phyloP scores from a whole-genome alignment of 441 rosid genomes.

The Erysimum cheiri region DNA sequence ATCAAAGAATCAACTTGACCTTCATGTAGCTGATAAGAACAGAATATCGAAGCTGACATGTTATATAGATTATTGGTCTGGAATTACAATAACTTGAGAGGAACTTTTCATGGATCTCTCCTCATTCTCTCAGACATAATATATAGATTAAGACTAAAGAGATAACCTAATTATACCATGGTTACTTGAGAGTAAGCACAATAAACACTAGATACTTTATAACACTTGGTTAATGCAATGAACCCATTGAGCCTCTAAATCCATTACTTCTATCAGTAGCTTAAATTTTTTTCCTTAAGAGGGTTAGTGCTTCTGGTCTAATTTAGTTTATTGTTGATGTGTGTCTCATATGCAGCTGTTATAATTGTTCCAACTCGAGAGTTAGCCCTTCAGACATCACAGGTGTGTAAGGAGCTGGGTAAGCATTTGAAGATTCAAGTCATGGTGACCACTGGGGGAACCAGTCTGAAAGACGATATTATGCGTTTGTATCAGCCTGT shows the following conservation, averaged over 20 bases:
- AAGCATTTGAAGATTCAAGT: slow-evolving; percentile 95
- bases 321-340: slow-evolving; percentile 1
- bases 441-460: slow-evolving; percentile 99
- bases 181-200: neutral
- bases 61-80: neutral
- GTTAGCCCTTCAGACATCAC: slow-evolving; percentile 98
- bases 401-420: slow-evolving; percentile 97
- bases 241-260: neutral
- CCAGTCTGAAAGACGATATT: slow-evolving; percentile 97
- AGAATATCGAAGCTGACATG: neutral
- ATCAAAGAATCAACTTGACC: too few relatives aligned
- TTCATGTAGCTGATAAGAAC: neutral
- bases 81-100: neutral
- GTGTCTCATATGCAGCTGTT: slow-evolving; percentile 62
- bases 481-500: slow-evolving; percentile 99
- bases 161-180: neutral
- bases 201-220: neutral
- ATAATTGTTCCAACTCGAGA: slow-evolving; percentile 97
- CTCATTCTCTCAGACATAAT: neutral
- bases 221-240: neutral
- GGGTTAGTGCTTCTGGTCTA: neutral
- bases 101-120: neutral
- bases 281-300: neutral
- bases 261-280: neutral
- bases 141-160: neutral